Base-by-base conservation (phyloP, 192 early-diverging fungal genomes). In the Jimgerdemannia lactiflua region DNA sequence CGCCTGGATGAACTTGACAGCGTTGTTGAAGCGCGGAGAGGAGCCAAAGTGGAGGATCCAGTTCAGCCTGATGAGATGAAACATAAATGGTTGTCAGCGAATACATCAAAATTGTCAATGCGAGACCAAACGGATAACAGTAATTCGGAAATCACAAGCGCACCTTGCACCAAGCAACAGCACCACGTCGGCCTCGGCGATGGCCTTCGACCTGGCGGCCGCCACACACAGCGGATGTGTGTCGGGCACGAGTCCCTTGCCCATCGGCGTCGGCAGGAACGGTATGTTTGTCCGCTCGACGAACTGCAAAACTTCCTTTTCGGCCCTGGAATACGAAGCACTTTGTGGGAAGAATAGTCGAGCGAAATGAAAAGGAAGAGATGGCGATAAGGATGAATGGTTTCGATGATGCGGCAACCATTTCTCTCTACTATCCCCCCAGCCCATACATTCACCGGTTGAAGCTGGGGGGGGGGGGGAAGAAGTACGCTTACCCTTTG, bases 41-140 rank as follows among this genome's bases (percentile, higher is more conserved):
- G 74, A 71, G 17, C 92, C 92, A 78, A 91, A 94, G 54, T 93
- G 91, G 64, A 94, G 79, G 39, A 94, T 91, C 92, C 92, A 94
- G 78, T 94, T 94, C 43, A 94, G 69, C 70, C 84, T 79, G 49
- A 49, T 14, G 11, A 41, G 67, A 29, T 29, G 29, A 29, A 14
- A 59, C 14, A 59, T 59, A 10, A 14, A 69, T 10, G 43, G 14
- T 69, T 10, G 14, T 69, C 8, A 44, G 68, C 2, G 43, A 42
- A 14, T 59, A 59, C 29, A 29, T 29, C 29, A 29, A 29, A 29
- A 29, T 29, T 29, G 1, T 29, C 29, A 29, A 29, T 29, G 29
- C 29, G 29, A n/a, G n/a, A 59, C 2, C 49, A 14, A 59, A 10
- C 14, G 49, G 49, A 59, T 10, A 14, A 59, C 0, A 14, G 49